These are phyloP conservation scores for Penicillium polonicum DNA, from an alignment of 2,329 filamentous ascomycete genomes.

Conservation along the genomic window DNA sequence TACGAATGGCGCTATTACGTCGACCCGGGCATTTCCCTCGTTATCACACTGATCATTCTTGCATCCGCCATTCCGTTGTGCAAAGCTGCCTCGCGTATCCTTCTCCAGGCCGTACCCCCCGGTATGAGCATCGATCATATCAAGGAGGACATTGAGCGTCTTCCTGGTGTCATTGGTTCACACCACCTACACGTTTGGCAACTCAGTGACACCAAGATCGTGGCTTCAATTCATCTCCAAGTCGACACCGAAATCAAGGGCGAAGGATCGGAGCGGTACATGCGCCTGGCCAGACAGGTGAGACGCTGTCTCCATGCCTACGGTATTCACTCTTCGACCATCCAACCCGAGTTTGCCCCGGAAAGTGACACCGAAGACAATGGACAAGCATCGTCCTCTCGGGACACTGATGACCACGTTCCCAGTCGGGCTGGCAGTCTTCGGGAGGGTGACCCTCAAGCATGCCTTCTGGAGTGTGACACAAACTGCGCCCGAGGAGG, in stretches of 20 bases:
- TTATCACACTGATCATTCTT: slow-evolving; percentile 80
- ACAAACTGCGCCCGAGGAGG: slow-evolving; percentile 43
- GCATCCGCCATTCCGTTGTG: slow-evolving; percentile 51
- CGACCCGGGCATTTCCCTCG: slow-evolving; percentile 85
- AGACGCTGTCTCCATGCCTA: slow-evolving; percentile 89
- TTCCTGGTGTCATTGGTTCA: slow-evolving; percentile 83
- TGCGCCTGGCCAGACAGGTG: slow-evolving; percentile 80
- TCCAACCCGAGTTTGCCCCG: slow-evolving; percentile 78
- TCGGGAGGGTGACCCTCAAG: slow-evolving; percentile 37
- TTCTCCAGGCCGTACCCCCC: slow-evolving; percentile 89
- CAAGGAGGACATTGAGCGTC: slow-evolving; percentile 80
- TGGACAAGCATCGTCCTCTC: slow-evolving; percentile 23
- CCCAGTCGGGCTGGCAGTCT: slow-evolving; percentile 40
- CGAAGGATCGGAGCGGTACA: slow-evolving; percentile 75
- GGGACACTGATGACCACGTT: slow-evolving; percentile 17
- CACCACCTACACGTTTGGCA: slow-evolving; percentile 99
- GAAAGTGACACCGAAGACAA: slow-evolving; percentile 38
- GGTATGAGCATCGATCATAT: slow-evolving; percentile 87
- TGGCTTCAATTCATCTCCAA: slow-evolving; percentile 91
- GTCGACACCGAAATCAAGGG: slow-evolving; percentile 86
- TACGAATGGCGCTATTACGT: slow-evolving; percentile 82
- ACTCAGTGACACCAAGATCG: slow-evolving; percentile 87
- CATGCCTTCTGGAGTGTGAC: slow-evolving; percentile 51
- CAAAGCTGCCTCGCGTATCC: slow-evolving; percentile 65
- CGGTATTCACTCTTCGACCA: slow-evolving; percentile 94